Base-by-base conservation (phyloP, 805 yeast species). In the Ogataea corticis region DNA sequence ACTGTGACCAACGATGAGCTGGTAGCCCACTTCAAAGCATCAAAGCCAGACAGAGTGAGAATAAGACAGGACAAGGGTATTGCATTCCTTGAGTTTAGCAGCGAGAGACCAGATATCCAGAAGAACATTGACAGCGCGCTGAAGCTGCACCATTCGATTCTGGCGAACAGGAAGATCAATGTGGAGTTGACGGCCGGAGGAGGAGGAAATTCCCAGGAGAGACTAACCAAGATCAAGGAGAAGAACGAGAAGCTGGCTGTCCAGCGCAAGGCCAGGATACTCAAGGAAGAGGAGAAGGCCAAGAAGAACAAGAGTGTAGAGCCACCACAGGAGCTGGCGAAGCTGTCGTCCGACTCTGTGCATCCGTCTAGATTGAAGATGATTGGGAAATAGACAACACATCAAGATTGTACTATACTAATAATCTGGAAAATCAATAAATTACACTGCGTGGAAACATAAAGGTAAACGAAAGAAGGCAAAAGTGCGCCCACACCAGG, bases 161-260 rank as follows among this genome's bases (percentile, higher is more conserved):
- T 92, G 52, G 75, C 79, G 46, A 75, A 77, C 35, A 76, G 97
- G 55, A 88, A 83, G 63, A 91, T 94, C 59, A 94, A 94, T 61
- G 97, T 94, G 29, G 99, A 94, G 65, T 75, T 94, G 57, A 94
- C 98, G 2, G 99, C 89, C 41, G 99, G 99, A 45, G 99, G 99
- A 33, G 99, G 99, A 38, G 97, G 97, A 45, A 92, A 92, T 63
- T 82, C 95, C 9, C 70, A 76, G 47, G 74, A 70, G 33, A 71
- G 95, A 59, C 56, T 79, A 38, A 75, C 78, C 44, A 94, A 94
- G 67, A 75, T 94, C 56, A 79, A 80, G 59, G 78, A 76, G 39
- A 92, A 92, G 73, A 92, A 92, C 63, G 84, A 79, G 36, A 83
- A 83, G 58, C 69, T 91, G 56, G 76, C 76, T 35, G 83, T 74